Conservation (phyloP, 2,329 filamentous ascomycete genomes). For the Xylariales sp. region DNA sequence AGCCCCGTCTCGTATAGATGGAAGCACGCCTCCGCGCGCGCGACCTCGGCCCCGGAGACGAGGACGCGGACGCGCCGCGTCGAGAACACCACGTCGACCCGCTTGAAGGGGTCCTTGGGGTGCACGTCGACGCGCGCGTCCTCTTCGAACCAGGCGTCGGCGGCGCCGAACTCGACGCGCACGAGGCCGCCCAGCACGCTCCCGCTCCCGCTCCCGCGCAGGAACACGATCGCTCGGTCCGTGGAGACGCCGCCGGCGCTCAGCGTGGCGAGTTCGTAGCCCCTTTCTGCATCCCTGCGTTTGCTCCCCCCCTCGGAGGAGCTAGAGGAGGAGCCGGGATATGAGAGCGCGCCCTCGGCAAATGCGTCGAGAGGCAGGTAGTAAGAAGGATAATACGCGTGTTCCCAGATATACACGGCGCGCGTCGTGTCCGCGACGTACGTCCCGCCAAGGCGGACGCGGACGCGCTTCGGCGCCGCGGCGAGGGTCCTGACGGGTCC, state of each 20-base stretch:
- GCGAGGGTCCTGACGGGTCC: conserved; percentile 49
- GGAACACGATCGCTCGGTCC: conserved; percentile 44
- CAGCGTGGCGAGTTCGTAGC: conserved; percentile 41
- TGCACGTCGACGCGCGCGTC: conserved; percentile 69
- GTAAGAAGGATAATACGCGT: conserved; percentile 50
- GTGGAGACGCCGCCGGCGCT: conserved; percentile 34
- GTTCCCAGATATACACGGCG: conserved; percentile 54
- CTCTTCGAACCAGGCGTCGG: conserved; percentile 63
- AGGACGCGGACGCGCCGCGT: conserved; percentile 62
- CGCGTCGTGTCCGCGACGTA: conserved; percentile 51
- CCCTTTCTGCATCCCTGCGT: conserved; percentile 14
- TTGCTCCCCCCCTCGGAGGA: background rate
- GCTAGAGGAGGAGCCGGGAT: background rate
- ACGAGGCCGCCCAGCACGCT: conserved; percentile 41
- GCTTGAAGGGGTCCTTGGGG: conserved; percentile 75
- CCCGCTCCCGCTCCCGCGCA: conserved; percentile 18
- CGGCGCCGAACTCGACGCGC: conserved; percentile 43
- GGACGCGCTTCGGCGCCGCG: conserved; percentile 48
- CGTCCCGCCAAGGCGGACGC: conserved; percentile 46
- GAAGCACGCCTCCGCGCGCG: conserved; percentile 59
- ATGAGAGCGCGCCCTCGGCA: conserved; percentile 24
- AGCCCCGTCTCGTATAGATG: conserved; percentile 72
- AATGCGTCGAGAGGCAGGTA: conserved; percentile 49
- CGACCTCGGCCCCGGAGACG: conserved; percentile 52
- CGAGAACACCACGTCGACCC: conserved; percentile 70